phyloP scores from a whole-genome alignment of 1,139 yeast species.

The Magnusiomyces magnusii region DNA sequence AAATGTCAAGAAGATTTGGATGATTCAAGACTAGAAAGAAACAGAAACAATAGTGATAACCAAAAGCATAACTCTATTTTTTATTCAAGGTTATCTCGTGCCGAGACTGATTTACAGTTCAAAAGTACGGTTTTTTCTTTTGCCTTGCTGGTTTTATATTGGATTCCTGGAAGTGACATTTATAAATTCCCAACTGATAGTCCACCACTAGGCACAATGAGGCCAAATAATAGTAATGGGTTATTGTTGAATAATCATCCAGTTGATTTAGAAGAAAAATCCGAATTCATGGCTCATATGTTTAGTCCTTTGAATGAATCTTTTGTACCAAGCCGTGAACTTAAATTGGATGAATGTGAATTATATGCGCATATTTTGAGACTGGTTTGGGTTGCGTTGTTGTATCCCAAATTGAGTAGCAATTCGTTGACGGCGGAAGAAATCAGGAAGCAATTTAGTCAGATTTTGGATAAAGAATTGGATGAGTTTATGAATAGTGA shows the following conservation, averaged over 20 bases:
- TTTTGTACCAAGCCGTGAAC: background rate
- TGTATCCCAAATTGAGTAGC: background rate
- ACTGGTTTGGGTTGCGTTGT: background rate
- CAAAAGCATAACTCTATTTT: background rate
- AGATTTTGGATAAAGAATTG: background rate
- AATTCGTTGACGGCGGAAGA: background rate
- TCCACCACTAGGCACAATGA: background rate
- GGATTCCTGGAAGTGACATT: background rate
- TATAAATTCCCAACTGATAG: background rate
- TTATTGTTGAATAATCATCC: background rate
- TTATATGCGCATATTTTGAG: background rate
- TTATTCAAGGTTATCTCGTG: background rate
- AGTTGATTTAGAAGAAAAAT: background rate
- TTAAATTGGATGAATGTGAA: background rate
- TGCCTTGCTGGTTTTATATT: background rate
- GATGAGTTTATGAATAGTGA: background rate
- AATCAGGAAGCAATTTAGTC: background rate
- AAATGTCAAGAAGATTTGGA: background rate
- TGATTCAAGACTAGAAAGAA: background rate
- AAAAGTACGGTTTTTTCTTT: background rate
- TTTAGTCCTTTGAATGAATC: background rate
- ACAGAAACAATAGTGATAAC: background rate
- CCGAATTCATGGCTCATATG: background rate
- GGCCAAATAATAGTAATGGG: background rate
- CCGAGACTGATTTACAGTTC: background rate